Base-by-base conservation (phyloP, 2,329 filamentous ascomycete genomes). In the Microcyclospora pomicola region DNA sequence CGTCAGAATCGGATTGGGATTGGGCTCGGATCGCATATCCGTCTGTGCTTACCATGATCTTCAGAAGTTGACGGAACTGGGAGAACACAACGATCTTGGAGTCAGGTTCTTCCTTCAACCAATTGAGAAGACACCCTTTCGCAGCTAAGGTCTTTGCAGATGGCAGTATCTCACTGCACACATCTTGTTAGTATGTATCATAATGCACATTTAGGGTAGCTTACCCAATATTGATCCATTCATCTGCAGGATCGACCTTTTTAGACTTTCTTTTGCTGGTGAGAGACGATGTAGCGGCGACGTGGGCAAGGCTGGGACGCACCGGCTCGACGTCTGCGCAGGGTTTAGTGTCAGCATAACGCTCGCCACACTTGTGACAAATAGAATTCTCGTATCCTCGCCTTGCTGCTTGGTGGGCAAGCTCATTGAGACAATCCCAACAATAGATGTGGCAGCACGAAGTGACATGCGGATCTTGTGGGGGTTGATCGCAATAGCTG, bases 61-160 rank as follows among this genome's bases (percentile, higher is more conserved):
- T 24, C 19, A 24, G 19, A 4, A 24, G 19, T 24, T 24, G 4
- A 24, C 19, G 53, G 42, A 74, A 80, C 45, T 79, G 72, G 0
- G 68, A 72, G 45, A 76, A 80, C 33, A 79, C 56, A 40, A 72
- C 72, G 33, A 77, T 66, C 53, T 80, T 79, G 31, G 65, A 64
- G 0, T 59, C 36, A 0, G 61, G 59, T 3, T 68, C 63, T 10
- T 69, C 59, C 1, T 55, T 40, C 1, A 60, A 33, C 66, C 65
- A 69, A 16, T 63, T 61, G 24, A 67, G 41, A 10, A 68, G 53
- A 39, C 66, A 63, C 0, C 60, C 57, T 37, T 68, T 68, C 49
- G 64, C 48, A 0, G 64, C 65, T 7, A 62, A 47, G 0, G 64
- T 68, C 46, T 69, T 69, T 0, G 65, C 58, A 0, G 59, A 64